A percentile compares a stretch with the other conserved stretches of the same genome.
These are phyloP conservation scores for Claviceps maximensis DNA, from an alignment of 2,329 filamentous ascomycete genomes.

Conservation along the genomic window DNA sequence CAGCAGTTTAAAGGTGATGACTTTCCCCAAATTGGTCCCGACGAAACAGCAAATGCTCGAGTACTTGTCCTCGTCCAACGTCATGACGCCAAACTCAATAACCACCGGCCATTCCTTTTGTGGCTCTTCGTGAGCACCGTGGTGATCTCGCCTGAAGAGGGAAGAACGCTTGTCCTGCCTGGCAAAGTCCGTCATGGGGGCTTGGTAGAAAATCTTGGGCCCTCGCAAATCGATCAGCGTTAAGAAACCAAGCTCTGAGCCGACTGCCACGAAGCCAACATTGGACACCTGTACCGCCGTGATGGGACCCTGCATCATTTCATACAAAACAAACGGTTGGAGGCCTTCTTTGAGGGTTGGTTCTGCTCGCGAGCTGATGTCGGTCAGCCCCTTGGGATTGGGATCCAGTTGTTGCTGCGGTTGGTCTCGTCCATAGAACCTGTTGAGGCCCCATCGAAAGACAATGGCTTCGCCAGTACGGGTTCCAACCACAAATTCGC, in stretches of 20 bases:
- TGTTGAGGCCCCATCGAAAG: conserved; percentile 80
- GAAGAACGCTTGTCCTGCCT: conserved; percentile 67
- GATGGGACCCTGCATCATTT: conserved; percentile 72
- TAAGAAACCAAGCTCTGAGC: conserved; percentile 70
- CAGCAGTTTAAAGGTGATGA: conserved; percentile 82
- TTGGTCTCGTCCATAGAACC: conserved; percentile 51
- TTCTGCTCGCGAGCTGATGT: conserved; percentile 63
- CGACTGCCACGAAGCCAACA: conserved; percentile 80
- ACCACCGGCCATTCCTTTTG: conserved; percentile 61
- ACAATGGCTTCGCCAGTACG: conserved; percentile 72
- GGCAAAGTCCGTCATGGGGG: conserved; percentile 56
- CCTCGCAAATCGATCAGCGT: conserved; percentile 80
- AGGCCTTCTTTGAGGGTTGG: conserved; percentile 63
- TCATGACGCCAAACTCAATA: conserved; percentile 89
- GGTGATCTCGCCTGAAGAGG: conserved; percentile 40
- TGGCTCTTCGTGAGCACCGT: conserved; percentile 21
- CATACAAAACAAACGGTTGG: conserved; percentile 66
- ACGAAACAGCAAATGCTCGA: conserved; percentile 90
- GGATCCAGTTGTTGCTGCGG: conserved; percentile 33
- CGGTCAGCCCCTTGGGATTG: conserved; percentile 57
- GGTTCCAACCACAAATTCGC: conserved; percentile 75
- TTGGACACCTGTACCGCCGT: conserved; percentile 76
- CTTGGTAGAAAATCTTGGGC: conserved; percentile 68
- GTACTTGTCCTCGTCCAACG: conserved; percentile 83
- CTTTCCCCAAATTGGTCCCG: conserved; percentile 70